Evolutionary conservation across 192 early-diverging fungal species (phyloP).

Genomic region (Pilaira anomala): DNA sequence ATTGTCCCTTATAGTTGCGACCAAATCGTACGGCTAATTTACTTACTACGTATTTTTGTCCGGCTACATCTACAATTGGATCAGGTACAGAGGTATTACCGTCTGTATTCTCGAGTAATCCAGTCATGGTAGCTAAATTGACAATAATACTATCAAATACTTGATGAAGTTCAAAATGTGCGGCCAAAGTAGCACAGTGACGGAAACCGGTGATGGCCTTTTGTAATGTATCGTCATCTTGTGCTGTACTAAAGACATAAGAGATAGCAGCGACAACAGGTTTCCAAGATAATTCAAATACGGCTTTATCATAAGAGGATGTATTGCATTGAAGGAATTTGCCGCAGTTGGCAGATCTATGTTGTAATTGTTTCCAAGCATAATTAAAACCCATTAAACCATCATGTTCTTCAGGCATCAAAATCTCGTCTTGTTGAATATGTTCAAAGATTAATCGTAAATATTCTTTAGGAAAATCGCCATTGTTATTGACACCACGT

Average conservation of each 20-base stretch:
- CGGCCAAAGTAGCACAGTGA: constrained; percentile 67
- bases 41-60: constrained; percentile 53
- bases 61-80: constrained; percentile 45
- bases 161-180: constrained; percentile 66
- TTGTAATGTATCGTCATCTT: constrained; percentile 73
- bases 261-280: constrained; percentile 75
- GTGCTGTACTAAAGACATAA: constrained; percentile 80
- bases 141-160: constrained; percentile 80
- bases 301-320: constrained; percentile 71
- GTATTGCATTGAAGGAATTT: constrained; percentile 56
- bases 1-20: constrained; percentile 82
- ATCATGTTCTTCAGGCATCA: constrained; percentile 96
- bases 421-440: constrained; percentile 89
- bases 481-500: constrained; percentile 81
- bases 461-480: constrained; percentile 81
- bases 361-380: constrained; percentile 83
- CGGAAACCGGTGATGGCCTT: constrained; percentile 80
- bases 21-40: constrained; percentile 82
- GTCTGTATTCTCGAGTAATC: constrained; percentile 47
- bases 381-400: constrained; percentile 93
- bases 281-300: constrained; percentile 75
- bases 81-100: constrained; percentile 41
- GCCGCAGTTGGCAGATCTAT: constrained; percentile 47
- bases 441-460: constrained; percentile 81
- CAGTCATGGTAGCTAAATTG: constrained; percentile 72